Evolutionary conservation across 1,139 yeast species (phyloP), one percentile per base, ranked within the genome.

Genomic region (Magnusiomyces starmeri): DNA sequence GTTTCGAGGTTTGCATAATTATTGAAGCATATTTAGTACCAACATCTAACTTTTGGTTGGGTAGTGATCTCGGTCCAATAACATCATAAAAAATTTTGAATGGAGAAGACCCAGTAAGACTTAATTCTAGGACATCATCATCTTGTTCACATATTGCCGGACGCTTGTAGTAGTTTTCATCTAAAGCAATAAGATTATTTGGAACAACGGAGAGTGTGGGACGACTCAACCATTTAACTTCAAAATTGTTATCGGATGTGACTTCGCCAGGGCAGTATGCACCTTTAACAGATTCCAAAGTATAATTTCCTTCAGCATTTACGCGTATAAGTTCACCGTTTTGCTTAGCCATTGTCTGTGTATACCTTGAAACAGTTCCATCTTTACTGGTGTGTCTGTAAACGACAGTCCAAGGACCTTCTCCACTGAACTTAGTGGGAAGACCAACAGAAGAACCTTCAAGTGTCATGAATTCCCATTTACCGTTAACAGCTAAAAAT

Each of bases 31-130:
- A 71, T 59, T 72, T 75, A 10, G 81, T 73, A 0, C 81, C 75
- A 26, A 77, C 82, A 50, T 75, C 81, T 16, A 77, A 64, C 37
- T 71, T 71, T 45, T 59, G 62, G 45, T 57, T 60, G 34, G 57
- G 67, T 63, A 22, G 66, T 29, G 86, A 88, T 60, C 69, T 72
- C 2, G 96, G 94, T 45, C 77, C 72, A 35, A 70, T 71, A 26
- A 87, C 71, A 39, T 81, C 81, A 63, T 89, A 90, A 51, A 80
- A 81, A 40, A 90, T 71, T 9, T 78, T 69, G 60, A 88, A 89
- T 29, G 97, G 97, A 0, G 85, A 75, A 3, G 77, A 70, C 2
- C 72, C 96, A 45, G 70, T 63, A 21, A 81, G 67, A 2, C 71
- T 65, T 29, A 82, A 61, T 50, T 77, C 83, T 35, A 82, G 66